These are phyloP conservation scores for Prunus davidiana DNA, from an alignment of 306 rosid species.

Conservation along the genomic window DNA sequence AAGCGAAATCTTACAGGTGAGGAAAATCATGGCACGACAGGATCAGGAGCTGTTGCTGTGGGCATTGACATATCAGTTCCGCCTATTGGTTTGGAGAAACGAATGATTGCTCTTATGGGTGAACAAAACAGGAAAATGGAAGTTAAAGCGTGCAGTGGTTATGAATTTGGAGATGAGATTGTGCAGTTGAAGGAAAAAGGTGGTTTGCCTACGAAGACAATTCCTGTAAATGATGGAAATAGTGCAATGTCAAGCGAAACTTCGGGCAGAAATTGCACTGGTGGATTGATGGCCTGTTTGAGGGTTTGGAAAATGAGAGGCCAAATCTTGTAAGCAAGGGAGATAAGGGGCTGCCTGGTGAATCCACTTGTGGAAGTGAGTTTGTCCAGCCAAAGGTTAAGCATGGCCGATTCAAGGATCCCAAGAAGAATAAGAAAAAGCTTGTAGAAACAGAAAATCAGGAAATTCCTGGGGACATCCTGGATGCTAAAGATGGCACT, in stretches of 20 bases:
- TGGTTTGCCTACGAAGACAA: no score
- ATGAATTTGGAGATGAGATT: slow-evolving; percentile 16
- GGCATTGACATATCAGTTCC: not conserved
- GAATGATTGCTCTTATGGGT: not conserved
- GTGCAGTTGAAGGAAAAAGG: not conserved
- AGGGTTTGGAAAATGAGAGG: no score
- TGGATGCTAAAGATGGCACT: slow-evolving; percentile 1
- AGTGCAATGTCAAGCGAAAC: no score
- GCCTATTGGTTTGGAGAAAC: not conserved
- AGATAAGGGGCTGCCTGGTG: no score
- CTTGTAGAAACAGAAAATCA: not conserved
- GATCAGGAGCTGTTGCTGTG: not conserved
- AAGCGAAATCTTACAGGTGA: not conserved
- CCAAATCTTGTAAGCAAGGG: no score
- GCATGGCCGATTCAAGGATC: slow-evolving; percentile 39
- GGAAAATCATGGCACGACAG: not conserved
- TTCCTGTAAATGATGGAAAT: no score
- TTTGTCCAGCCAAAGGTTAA: slow-evolving; percentile 4
- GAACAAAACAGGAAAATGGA: not conserved
- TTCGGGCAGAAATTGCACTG: no score
- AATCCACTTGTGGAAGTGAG: not conserved
- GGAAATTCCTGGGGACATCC: not conserved
- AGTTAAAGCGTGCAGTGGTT: slow-evolving; percentile 3
- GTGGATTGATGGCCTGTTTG: no score
- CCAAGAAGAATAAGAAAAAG: slow-evolving; percentile 19